These are phyloP conservation scores for Coemansia aciculifera DNA, from an alignment of 192 early-diverging fungal genomes.

Conservation along the genomic window DNA sequence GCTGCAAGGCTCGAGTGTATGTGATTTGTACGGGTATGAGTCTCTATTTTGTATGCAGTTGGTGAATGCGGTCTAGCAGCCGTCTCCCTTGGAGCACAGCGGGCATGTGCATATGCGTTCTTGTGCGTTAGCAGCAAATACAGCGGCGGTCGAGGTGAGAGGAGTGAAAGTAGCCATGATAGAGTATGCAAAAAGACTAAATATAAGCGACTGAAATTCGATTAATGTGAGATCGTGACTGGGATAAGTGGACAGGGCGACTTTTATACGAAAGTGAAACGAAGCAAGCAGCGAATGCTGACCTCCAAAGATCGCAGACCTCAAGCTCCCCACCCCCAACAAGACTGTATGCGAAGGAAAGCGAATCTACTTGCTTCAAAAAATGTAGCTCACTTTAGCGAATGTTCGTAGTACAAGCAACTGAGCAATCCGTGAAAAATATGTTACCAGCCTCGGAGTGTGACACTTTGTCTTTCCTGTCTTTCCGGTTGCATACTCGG, in stretches of 20 bases:
- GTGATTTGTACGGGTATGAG: neutral
- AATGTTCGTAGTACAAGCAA: neutral
- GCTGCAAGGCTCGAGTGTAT: neutral
- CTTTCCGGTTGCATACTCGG: constrained; percentile 4
- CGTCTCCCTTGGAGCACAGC: neutral
- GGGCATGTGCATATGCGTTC: neutral
- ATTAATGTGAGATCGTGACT: neutral
- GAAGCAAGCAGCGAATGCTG: neutral
- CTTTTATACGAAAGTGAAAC: neutral
- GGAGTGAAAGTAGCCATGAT: neutral
- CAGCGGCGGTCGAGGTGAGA: neutral
- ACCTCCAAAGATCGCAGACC: neutral
- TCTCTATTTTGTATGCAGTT: neutral
- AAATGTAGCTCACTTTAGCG: neutral
- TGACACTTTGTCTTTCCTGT: neutral
- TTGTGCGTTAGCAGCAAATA: neutral
- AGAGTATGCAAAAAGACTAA: no score
- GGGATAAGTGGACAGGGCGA: neutral
- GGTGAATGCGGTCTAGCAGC: neutral
- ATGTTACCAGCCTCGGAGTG: neutral
- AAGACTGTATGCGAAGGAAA: neutral
- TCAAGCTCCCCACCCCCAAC: neutral
- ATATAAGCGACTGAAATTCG: neutral
- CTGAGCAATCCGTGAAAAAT: neutral
- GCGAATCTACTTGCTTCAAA: neutral